Evolutionary conservation across 1,139 yeast species (phyloP).

Genomic region (Meyerozyma smithsonii): DNA sequence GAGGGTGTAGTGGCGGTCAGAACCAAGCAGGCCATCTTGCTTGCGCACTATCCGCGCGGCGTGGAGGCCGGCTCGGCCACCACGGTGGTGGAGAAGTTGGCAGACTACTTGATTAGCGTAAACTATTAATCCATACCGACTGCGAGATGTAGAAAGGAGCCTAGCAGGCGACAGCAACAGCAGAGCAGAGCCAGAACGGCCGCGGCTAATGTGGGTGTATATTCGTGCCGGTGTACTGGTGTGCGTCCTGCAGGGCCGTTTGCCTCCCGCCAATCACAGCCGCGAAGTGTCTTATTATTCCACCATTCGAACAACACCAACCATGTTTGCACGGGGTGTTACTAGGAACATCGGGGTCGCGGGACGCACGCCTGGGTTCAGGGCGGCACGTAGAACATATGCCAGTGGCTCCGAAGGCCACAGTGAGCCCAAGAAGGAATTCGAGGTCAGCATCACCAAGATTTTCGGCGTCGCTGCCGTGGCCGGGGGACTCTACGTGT

Average conservation of each 20-base stretch:
- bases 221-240: background rate
- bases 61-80: slow-evolving; percentile 95
- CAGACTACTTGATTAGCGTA: slow-evolving; percentile 86
- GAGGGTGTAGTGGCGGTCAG: slow-evolving; percentile 89
- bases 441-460: slow-evolving; percentile 37
- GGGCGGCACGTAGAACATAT: background rate
- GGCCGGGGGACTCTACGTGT: slow-evolving; percentile 36
- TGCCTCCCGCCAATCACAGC: background rate
- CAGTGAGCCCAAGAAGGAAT: slow-evolving; percentile 24
- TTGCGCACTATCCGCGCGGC: slow-evolving; percentile 93
- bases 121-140: no score
- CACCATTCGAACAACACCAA: no score
- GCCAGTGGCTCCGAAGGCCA: slow-evolving; percentile 9
- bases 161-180: background rate
- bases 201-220: background rate
- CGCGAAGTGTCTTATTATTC: background rate
- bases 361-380: background rate
- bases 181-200: background rate
- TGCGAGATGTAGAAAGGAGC: background rate
- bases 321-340: background rate
- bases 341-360: background rate
- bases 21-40: slow-evolving; percentile 85
- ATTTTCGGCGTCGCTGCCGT: slow-evolving; percentile 40
- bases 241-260: background rate
- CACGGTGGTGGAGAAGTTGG: slow-evolving; percentile 88